A percentile compares a stretch with the other conserved stretches of the same genome.
Conservation (phyloP, 306 rosid genomes). For the Quillaja saponaria region DNA sequence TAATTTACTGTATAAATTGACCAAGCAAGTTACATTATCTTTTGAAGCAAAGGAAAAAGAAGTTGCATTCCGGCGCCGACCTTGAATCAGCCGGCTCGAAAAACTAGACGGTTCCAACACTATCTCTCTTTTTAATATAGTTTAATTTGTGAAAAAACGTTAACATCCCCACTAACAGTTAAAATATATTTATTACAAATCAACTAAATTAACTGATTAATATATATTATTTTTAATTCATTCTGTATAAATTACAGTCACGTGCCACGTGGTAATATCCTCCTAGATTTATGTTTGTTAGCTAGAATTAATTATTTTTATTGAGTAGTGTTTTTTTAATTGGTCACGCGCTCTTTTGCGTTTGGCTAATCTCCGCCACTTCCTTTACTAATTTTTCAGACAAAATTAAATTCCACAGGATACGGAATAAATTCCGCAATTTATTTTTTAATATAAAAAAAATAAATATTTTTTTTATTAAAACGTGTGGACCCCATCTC, state of each 20-base stretch:
- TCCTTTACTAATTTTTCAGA: slow-evolving; percentile 31
- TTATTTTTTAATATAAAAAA: neutral
- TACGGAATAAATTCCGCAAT: slow-evolving; percentile 49
- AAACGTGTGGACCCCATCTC: slow-evolving; percentile 56
- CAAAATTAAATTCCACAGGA: slow-evolving; percentile 37
- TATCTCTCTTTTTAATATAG: neutral
- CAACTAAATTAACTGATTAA: slow-evolving; percentile 33
- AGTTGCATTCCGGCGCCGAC: slow-evolving; percentile 51
- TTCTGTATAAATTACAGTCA: slow-evolving; percentile 17
- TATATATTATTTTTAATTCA: neutral
- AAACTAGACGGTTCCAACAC: slow-evolving; percentile 17
- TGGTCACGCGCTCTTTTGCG: slow-evolving; percentile 21
- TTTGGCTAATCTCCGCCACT: slow-evolving; percentile 28
- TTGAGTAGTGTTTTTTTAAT: slow-evolving; percentile 14
- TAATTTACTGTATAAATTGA: no score
- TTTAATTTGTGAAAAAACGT: slow-evolving; percentile 16
- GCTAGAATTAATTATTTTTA: slow-evolving; percentile 27
- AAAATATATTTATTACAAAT: slow-evolving; percentile 11
- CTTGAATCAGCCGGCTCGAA: slow-evolving; percentile 24
- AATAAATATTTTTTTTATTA: neutral
- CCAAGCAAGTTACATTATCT: no score
- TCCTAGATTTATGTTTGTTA: slow-evolving; percentile 18
- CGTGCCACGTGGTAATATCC: slow-evolving; percentile 40
- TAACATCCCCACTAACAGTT: neutral
- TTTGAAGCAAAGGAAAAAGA: neutral